Evolutionary conservation across 2,329 filamentous ascomycete genomes (phyloP), one percentile per base, ranked within the genome.

Genomic region (Hypoxylon sp.): DNA sequence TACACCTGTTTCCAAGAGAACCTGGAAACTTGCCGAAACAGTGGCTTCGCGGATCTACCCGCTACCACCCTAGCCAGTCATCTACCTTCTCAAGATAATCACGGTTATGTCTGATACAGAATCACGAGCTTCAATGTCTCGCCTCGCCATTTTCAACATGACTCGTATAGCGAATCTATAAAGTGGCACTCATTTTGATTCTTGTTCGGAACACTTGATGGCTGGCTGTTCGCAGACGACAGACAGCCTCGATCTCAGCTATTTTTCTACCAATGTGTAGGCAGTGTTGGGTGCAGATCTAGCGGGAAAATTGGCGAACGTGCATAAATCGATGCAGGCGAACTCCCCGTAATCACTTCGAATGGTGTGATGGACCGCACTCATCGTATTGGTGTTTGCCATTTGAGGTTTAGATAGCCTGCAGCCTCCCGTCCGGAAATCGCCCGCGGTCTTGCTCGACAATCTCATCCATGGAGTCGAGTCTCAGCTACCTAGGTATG

Each of bases 381-480:
- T 43, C 49, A 43, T 43, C 57, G 49, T 57, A 34, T 43, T 65
- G 23, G 45, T 57, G 32, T 59, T 48, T 43, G 57, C 49, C 48
- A 17, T 7, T 52, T 63, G 43, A 46, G 51, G 30, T 49, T 34
- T 28, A 56, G 38, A n/a, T 61, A 57, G 14, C 25, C 34, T 63
- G 51, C 48, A 58, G 25, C 36, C 56, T 63, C 28, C 50, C 34
- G 55, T 41, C 50, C 46, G 67, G 56, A 61, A 50, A 11, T 49
- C 32, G 60, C 60, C 59, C 66, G 57, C 46, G 46, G 49, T 30
- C 55, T 60, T 9, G 48, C 62, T 60, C 38, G 49, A 30, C 7
- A 32, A 53, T 58, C 38, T 30, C n/a, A 14, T 49, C 11, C 43
- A 36, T 43, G 55, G 36, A 55, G 14, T 46, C 45, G 46, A 50